Evolutionary conservation across 768 basidiomycete species (phyloP).

Genomic region (Rhodotorula paludigena): DNA sequence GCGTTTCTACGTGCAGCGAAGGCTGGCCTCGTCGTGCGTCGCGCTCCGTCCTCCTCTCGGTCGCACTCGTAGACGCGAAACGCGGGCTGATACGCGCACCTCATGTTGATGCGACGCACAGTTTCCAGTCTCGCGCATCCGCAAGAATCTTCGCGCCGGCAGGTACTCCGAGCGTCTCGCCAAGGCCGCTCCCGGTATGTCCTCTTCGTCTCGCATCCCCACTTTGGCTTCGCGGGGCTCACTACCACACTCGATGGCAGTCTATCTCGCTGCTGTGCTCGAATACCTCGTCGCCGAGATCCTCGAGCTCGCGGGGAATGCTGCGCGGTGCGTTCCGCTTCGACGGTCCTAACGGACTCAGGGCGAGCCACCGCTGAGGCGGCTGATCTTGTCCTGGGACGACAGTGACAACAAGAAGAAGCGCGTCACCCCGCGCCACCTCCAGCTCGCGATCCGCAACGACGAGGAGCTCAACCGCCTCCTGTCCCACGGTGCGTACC

Average conservation of each 20-base stretch:
- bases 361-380: too few species aligned
- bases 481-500: conserved; percentile 67
- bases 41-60: neutral
- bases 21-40: neutral
- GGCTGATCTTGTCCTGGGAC: too few species aligned
- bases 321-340: conserved; percentile 51
- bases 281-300: conserved; percentile 85
- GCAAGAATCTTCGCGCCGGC: neutral
- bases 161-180: neutral
- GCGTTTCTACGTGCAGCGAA: neutral
- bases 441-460: conserved; percentile 77
- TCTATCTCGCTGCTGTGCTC: conserved; percentile 26
- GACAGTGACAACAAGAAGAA: conserved; percentile 24
- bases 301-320: conserved; percentile 76
- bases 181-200: neutral
- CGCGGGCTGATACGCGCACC: neutral
- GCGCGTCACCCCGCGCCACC: conserved; percentile 78
- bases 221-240: too few species aligned
- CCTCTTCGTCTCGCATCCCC: neutral
- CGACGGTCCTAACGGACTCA: neutral
- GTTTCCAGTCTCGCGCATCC: neutral
- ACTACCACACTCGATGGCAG: neutral
- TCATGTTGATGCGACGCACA: neutral
- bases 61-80: neutral
- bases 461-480: conserved; percentile 58